These are phyloP conservation scores for Kockiozyma suomiensis DNA, from an alignment of 805 yeast genomes.

Conservation along the genomic window DNA sequence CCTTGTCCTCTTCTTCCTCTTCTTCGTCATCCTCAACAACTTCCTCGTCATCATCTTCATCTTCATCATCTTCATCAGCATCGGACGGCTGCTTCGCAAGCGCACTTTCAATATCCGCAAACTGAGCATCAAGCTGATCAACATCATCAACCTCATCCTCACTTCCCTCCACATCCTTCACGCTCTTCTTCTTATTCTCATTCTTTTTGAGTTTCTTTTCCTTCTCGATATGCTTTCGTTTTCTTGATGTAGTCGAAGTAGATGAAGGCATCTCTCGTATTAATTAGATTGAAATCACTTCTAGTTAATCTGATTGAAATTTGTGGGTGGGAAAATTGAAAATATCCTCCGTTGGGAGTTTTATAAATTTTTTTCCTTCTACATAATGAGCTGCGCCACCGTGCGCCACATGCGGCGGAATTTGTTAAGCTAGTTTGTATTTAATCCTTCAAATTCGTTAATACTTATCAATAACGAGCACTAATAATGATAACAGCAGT, in stretches of 20 bases:
- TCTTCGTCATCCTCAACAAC: slow-evolving; percentile 42
- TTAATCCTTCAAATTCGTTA: too few relatives aligned
- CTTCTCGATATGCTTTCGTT: background rate
- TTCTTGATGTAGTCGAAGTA: background rate
- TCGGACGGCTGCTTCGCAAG: slow-evolving; percentile 27
- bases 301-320: background rate
- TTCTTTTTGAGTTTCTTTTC: background rate
- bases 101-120: slow-evolving; percentile 20
- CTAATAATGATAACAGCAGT: too few relatives aligned
- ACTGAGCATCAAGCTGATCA: slow-evolving; percentile 22
- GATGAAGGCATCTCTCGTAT: too few relatives aligned
- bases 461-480: too few relatives aligned
- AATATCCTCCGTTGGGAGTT: background rate
- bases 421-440: too few relatives aligned
- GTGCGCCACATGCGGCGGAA: background rate
- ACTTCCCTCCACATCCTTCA: slow-evolving; percentile 1
- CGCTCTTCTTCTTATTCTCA: background rate
- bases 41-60: slow-evolving; percentile 42
- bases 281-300: too few relatives aligned
- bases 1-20: slow-evolving; percentile 26
- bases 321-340: background rate
- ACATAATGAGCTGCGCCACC: background rate
- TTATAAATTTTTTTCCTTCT: too few relatives aligned
- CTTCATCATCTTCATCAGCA: slow-evolving; percentile 42
- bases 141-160: slow-evolving; percentile 14